A percentile compares a stretch with the other conserved stretches of the same genome.
These are phyloP conservation scores for Lineolata rhizophorae DNA, from an alignment of 495 filamentous ascomycete species.

Conservation along the genomic window DNA sequence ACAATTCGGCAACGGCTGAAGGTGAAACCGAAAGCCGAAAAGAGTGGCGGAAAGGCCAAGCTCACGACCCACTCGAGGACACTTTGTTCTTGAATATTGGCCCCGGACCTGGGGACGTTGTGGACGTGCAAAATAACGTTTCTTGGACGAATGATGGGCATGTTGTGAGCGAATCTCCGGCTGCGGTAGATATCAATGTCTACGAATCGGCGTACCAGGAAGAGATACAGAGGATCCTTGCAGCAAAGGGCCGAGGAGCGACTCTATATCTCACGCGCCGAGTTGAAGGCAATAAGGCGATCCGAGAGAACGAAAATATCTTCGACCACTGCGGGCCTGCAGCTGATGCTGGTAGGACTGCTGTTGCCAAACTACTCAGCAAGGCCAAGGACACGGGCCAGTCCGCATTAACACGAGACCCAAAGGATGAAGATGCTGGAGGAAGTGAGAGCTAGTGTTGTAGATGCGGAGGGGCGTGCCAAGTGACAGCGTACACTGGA, in stretches of 20 bases:
- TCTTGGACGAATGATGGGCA: constrained; percentile 11
- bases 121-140: constrained; percentile 11
- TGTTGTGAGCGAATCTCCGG: constrained; percentile 61
- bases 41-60: constrained; percentile 35
- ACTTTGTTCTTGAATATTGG: constrained; percentile 56
- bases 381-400: no score
- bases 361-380: no score
- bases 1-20: no score
- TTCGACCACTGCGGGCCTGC: not conserved
- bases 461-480: no score
- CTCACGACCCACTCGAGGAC: constrained; percentile 39
- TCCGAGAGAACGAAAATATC: constrained; percentile 10
- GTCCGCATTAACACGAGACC: no score
- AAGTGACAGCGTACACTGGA: no score
- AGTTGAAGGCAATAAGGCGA: constrained; percentile 26
- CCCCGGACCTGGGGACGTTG: constrained; percentile 20
- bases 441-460: not conserved
- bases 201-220: constrained; percentile 72
- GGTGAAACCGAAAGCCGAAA: not conserved
- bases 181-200: constrained; percentile 58
- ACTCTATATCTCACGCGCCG: constrained; percentile 36
- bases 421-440: not conserved
- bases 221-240: constrained; percentile 52
- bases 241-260: constrained; percentile 10
- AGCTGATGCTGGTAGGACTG: not conserved